These are phyloP conservation scores for Termitomyces sp. DNA, from an alignment of 1,284 basidiomycete species.

Conservation along the genomic window DNA sequence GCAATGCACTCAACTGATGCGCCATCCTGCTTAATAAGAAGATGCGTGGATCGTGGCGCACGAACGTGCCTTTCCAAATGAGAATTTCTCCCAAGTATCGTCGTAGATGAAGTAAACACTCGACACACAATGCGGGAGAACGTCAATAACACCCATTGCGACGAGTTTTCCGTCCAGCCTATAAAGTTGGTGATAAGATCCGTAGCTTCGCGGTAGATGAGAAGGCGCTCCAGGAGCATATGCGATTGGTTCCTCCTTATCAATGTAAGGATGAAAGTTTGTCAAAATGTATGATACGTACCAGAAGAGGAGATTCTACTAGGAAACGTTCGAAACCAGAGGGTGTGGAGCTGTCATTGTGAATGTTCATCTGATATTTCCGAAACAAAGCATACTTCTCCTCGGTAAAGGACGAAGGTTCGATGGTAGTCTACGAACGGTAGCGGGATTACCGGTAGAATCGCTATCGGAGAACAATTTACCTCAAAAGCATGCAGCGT, in stretches of 20 bases:
- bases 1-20: slow-evolving; percentile 71
- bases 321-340: slow-evolving; percentile 70
- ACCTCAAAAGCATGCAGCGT: slow-evolving; percentile 48
- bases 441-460: background rate
- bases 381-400: slow-evolving; percentile 81
- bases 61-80: slow-evolving; percentile 72
- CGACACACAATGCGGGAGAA: slow-evolving; percentile 86
- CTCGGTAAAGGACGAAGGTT: slow-evolving; percentile 67
- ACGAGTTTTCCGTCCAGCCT: slow-evolving; percentile 78
- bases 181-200: slow-evolving; percentile 86
- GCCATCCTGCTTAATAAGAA: slow-evolving; percentile 4
- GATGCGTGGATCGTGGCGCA: background rate
- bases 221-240: slow-evolving; percentile 44
- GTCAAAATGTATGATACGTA: slow-evolving; percentile 29
- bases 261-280: background rate
- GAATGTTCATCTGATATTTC: slow-evolving; percentile 75
- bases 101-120: slow-evolving; percentile 97
- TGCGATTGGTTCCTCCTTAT: slow-evolving; percentile 50
- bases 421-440: slow-evolving; percentile 56
- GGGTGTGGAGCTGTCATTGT: slow-evolving; percentile 61
- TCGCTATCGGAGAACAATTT: background rate
- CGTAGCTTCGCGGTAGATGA: slow-evolving; percentile 70
- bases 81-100: slow-evolving; percentile 67
- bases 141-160: slow-evolving; percentile 87
- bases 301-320: slow-evolving; percentile 72